Evolutionary conservation across 257 asterid species (phyloP).

Genomic region (Penstemon barbatus): DNA sequence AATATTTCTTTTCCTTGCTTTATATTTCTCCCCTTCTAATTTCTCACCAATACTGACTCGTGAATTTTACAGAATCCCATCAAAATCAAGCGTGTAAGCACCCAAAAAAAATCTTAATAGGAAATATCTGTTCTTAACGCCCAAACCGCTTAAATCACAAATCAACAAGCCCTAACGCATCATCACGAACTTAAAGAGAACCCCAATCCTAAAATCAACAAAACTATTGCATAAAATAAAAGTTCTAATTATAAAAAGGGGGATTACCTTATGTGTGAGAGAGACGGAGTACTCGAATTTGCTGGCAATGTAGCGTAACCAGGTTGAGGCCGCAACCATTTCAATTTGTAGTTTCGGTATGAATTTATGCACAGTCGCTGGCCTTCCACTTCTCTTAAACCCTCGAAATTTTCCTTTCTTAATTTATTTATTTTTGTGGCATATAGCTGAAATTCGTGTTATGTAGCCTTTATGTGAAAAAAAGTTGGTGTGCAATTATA

Average conservation of each 20-base stretch:
- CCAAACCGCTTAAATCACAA: not conserved
- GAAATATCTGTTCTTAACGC: not conserved
- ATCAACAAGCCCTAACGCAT: no score
- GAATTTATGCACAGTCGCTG: no score
- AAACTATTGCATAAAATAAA: not conserved
- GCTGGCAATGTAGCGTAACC: constrained; percentile 59
- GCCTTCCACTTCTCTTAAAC: not conserved
- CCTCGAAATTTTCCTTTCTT: not conserved
- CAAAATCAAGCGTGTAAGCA: constrained; percentile 8
- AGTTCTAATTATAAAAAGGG: not conserved
- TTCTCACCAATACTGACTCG: not conserved
- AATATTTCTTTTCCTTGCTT: no score
- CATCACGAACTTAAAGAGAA: not conserved
- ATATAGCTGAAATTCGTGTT: not conserved
- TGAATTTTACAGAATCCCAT: not conserved
- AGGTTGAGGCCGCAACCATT: constrained; percentile 67
- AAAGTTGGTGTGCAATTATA: no score
- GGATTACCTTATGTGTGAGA: constrained; percentile 51
- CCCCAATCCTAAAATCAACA: constrained; percentile 1
- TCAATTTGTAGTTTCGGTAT: not conserved
- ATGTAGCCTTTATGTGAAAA: no score
- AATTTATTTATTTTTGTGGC: not conserved
- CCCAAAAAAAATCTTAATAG: not conserved
- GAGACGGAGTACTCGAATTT: constrained; percentile 56
- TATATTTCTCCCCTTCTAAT: no score